phyloP scores from a whole-genome alignment of 2,329 filamentous ascomycete species.

The Venturia oleaginea region DNA sequence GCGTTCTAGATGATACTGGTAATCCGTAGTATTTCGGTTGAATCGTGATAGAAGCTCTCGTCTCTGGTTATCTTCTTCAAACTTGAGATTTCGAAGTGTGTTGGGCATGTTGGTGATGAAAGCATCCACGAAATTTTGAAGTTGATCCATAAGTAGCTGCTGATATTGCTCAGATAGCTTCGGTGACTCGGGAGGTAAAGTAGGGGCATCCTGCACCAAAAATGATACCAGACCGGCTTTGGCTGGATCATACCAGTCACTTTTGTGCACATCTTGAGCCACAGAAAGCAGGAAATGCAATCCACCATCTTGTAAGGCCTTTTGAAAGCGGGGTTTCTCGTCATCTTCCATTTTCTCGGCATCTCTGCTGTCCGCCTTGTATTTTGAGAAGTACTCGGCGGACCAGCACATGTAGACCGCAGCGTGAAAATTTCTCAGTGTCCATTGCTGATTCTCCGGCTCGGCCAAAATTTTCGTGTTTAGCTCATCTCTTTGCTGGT shows the following conservation, averaged over 20 bases:
- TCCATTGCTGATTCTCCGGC: slow-evolving; percentile 53
- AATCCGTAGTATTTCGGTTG: slow-evolving; percentile 25
- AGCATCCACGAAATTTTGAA: slow-evolving; percentile 81
- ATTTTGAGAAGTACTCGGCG: slow-evolving; percentile 81
- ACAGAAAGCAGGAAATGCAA: slow-evolving; percentile 87
- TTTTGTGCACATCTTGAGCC: slow-evolving; percentile 68
- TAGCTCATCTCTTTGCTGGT: slow-evolving; percentile 61
- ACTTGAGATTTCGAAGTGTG: slow-evolving; percentile 73
- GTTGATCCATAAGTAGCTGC: slow-evolving; percentile 61
- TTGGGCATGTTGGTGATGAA: slow-evolving; percentile 96
- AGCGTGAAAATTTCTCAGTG: slow-evolving; percentile 65
- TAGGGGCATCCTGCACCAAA: slow-evolving; percentile 69
- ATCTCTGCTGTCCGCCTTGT: slow-evolving; percentile 54
- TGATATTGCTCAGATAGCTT: slow-evolving; percentile 66
- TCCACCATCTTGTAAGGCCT: slow-evolving; percentile 75
- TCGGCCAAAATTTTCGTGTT: slow-evolving; percentile 59
- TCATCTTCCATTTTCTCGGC: slow-evolving; percentile 37
- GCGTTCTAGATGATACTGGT: slow-evolving; percentile 60
- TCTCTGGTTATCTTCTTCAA: slow-evolving; percentile 83
- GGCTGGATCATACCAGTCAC: slow-evolving; percentile 81
- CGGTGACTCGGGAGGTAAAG: slow-evolving; percentile 57
- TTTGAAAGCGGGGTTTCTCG: slow-evolving; percentile 52
- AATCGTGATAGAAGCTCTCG: slow-evolving; percentile 37
- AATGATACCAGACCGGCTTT: slow-evolving; percentile 73
- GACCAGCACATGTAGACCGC: slow-evolving; percentile 80